phyloP scores from a whole-genome alignment of 345 rosid genomes.

The Cardiospermum halicacabum region DNA sequence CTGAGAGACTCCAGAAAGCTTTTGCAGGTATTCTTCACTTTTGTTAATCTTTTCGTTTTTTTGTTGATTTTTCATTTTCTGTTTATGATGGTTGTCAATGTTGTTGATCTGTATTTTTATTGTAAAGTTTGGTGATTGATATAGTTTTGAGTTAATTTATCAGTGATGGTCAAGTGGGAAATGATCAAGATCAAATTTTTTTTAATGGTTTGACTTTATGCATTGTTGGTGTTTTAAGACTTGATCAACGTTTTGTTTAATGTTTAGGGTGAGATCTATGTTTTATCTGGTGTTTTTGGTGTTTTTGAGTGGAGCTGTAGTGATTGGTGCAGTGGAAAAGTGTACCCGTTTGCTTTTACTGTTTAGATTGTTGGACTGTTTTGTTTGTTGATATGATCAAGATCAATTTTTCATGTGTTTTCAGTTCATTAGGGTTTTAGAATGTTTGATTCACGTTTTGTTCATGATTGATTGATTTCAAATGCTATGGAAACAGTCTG shows the following conservation, averaged over 20 bases:
- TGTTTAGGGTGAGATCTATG: background rate
- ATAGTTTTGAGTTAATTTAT: background rate
- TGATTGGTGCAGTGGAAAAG: background rate
- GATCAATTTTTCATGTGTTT: background rate
- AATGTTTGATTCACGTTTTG: background rate
- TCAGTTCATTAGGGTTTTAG: background rate
- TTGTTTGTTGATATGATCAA: background rate
- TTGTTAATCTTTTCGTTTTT: background rate
- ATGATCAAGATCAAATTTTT: background rate
- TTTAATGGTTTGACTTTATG: background rate
- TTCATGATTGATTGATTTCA: background rate
- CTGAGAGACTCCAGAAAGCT: slow-evolving; percentile 84
- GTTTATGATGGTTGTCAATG: background rate
- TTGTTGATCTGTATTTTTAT: background rate
- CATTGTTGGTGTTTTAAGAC: background rate
- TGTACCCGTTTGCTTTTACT: background rate
- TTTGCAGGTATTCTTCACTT: slow-evolving; percentile 42
- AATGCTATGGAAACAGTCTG: background rate
- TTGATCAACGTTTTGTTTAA: background rate
- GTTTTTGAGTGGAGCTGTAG: background rate
- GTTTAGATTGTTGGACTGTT: background rate
- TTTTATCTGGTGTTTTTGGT: background rate
- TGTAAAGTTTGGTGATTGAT: background rate
- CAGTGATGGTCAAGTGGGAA: background rate
- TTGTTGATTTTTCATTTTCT: background rate